Conservation (phyloP, 257 asterid genomes). For the Scutellaria baicalensis region DNA sequence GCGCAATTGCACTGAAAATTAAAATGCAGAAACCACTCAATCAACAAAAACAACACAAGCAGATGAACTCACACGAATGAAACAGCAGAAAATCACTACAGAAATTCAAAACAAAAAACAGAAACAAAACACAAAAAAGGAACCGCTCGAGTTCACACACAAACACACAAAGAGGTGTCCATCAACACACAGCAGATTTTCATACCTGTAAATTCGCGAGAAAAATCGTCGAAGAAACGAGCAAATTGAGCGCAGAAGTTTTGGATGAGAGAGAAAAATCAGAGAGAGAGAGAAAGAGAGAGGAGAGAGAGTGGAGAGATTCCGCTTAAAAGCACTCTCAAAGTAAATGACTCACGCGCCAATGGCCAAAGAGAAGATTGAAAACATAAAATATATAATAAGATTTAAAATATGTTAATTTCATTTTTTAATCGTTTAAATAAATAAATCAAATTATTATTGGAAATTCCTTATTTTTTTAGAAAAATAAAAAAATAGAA, state of each 20-base stretch:
- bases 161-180: background rate
- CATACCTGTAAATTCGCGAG: background rate
- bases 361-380: background rate
- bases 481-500: background rate
- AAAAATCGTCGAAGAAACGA: background rate
- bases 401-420: background rate
- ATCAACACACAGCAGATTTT: background rate
- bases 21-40: background rate
- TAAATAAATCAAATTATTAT: too few species aligned
- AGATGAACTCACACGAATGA: background rate
- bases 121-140: background rate
- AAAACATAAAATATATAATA: background rate
- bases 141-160: background rate
- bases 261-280: background rate
- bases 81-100: background rate
- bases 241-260: background rate
- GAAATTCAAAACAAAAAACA: background rate
- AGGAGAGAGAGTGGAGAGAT: too few species aligned
- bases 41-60: background rate
- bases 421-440: background rate
- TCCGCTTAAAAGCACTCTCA: background rate
- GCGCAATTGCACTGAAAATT: background rate
- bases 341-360: slow-evolving; percentile 22
- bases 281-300: background rate
- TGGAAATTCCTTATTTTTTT: background rate